Evolutionary conservation across 345 rosid genomes (phyloP).

Genomic region (Populus ilicifolia): DNA sequence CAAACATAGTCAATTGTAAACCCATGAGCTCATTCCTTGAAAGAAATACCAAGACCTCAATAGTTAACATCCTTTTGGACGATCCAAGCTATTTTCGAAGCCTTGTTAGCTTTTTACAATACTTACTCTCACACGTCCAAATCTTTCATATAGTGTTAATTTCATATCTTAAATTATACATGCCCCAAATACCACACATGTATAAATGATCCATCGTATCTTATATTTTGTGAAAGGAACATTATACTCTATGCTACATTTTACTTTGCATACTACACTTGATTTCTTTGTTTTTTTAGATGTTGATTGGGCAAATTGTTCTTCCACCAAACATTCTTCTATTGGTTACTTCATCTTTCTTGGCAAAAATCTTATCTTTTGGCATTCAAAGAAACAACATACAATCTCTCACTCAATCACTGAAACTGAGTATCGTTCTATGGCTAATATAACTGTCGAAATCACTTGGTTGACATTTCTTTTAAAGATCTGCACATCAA

Average conservation of each 20-base stretch:
- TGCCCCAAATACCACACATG: neutral
- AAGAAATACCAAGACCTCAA: neutral
- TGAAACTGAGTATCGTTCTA: neutral
- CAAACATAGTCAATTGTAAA: too few relatives aligned
- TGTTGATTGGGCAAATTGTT: neutral
- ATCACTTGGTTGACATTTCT: too few relatives aligned
- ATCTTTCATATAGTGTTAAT: neutral
- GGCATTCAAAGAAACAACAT: neutral
- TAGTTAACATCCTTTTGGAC: too few relatives aligned
- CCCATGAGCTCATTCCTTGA: too few relatives aligned
- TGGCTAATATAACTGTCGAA: too few relatives aligned
- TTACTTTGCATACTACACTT: neutral
- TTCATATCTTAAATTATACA: too few relatives aligned
- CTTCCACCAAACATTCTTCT: neutral
- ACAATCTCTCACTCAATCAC: neutral
- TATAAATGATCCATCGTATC: neutral
- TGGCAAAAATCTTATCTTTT: neutral
- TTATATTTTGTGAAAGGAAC: too few relatives aligned
- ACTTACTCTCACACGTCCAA: neutral
- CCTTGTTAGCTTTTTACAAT: too few relatives aligned
- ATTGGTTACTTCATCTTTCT: neutral
- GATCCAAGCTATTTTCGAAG: neutral
- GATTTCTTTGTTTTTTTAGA: neutral
- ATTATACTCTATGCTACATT: neutral
- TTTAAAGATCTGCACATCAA: too few relatives aligned